These are phyloP conservation scores for Fomitopsis pinicola DNA, from an alignment of 1,284 basidiomycete genomes.

Conservation along the genomic window DNA sequence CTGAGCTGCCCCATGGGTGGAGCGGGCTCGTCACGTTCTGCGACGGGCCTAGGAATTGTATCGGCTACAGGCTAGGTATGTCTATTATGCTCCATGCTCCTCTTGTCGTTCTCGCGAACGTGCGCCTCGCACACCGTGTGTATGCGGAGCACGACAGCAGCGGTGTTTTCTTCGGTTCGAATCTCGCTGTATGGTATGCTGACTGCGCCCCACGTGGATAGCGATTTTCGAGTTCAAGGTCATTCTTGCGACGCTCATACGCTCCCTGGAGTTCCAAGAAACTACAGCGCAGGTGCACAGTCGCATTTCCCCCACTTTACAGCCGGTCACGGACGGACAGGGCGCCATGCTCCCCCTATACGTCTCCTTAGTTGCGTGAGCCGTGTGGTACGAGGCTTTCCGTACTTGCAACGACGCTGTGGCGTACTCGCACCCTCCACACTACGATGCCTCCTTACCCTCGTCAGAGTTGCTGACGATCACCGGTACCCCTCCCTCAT, in stretches of 20 bases:
- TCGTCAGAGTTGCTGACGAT: too few species aligned
- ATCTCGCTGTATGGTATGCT: background rate
- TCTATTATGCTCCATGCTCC: background rate
- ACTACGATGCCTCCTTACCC: too few species aligned
- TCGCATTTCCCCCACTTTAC: constrained; percentile 33
- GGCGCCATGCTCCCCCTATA: constrained; percentile 21
- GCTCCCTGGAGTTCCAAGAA: constrained; percentile 32
- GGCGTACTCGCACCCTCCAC: background rate
- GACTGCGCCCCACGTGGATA: constrained; percentile 8
- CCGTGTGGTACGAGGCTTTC: background rate
- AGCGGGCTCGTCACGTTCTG: constrained; percentile 33
- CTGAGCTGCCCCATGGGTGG: constrained; percentile 28
- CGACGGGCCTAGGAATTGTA: constrained; percentile 37
- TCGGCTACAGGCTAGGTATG: constrained; percentile 27
- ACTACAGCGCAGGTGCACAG: constrained; percentile 27
- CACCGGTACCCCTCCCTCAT: background rate
- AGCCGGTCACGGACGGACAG: constrained; percentile 31
- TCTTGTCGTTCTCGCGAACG: background rate
- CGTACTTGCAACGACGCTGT: background rate
- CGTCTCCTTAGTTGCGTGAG: constrained; percentile 17
- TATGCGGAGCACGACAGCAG: background rate
- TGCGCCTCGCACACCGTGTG: background rate
- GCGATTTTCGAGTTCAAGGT: constrained; percentile 38
- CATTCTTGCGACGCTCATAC: constrained; percentile 33
- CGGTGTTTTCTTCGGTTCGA: background rate